Evolutionary conservation across 768 basidiomycete genomes (phyloP).

Genomic region (Boletus pseudo-olivaceus): DNA sequence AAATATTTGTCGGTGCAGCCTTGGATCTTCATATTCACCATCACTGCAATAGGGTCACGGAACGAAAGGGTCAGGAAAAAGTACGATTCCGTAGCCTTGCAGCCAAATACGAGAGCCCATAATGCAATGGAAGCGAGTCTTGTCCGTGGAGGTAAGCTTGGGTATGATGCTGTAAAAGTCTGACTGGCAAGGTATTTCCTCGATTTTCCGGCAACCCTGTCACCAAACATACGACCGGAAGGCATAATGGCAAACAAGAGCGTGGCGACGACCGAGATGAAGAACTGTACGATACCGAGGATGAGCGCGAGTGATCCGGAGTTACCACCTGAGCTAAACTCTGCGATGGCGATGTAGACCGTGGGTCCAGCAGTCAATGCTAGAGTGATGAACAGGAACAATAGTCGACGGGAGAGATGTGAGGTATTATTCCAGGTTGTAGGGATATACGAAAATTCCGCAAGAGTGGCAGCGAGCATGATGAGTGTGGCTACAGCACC

Average conservation of each 20-base stretch:
- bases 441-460: constrained; percentile 97
- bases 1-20: constrained; percentile 86
- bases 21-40: constrained; percentile 96
- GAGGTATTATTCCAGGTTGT: constrained; percentile 99
- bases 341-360: constrained; percentile 88
- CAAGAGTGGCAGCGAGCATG: constrained; percentile 92
- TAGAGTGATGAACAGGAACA: constrained; percentile 88
- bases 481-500: constrained; percentile 95
- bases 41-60: constrained; percentile 87
- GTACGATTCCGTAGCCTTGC: constrained; percentile 96
- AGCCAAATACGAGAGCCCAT: constrained; percentile 92
- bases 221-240: constrained; percentile 98
- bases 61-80: constrained; percentile 97
- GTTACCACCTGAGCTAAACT: constrained; percentile 51
- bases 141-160: constrained; percentile 53
- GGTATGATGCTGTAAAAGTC: constrained; percentile 97
- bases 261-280: constrained; percentile 83
- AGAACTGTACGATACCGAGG: constrained; percentile 95
- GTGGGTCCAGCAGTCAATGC: constrained; percentile 91
- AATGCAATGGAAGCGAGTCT: constrained; percentile 78
- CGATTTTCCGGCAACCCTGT: constrained; percentile 91
- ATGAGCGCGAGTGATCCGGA: constrained; percentile 80
- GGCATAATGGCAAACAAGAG: constrained; percentile 89
- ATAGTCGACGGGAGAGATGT: constrained; percentile 85
- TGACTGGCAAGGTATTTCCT: constrained; percentile 98